Percentiles rank a stretch among this genome's conserved stretches.
These are phyloP conservation scores for Tuber magnatum DNA, from an alignment of 495 filamentous ascomycete species.

Conservation along the genomic window DNA sequence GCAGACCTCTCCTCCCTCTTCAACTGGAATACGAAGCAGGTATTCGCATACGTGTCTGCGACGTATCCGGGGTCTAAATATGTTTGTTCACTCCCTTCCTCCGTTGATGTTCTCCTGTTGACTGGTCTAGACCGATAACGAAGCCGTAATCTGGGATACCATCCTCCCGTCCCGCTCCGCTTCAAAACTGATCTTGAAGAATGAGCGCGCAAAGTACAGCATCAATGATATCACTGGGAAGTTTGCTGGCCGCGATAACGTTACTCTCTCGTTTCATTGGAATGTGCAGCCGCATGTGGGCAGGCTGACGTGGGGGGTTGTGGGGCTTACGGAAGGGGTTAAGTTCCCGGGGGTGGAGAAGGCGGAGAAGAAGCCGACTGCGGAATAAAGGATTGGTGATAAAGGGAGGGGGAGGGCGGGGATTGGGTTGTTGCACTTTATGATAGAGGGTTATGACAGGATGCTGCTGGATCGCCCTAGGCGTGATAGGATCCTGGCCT, in stretches of 20 bases:
- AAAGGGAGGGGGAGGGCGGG: background rate
- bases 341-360: constrained; percentile 19
- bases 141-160: constrained; percentile 89
- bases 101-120: background rate
- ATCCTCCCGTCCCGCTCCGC: constrained; percentile 65
- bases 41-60: constrained; percentile 63
- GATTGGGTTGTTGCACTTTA: background rate
- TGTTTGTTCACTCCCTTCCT: constrained; percentile 21
- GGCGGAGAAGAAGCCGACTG: constrained; percentile 1
- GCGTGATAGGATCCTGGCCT: background rate
- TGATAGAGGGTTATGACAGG: background rate
- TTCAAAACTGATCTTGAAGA: constrained; percentile 67
- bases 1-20: constrained; percentile 78
- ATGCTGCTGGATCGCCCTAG: background rate
- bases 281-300: constrained; percentile 99
- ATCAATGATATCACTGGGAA: constrained; percentile 79
- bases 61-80: constrained; percentile 39
- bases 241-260: constrained; percentile 62
- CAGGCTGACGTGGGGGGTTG: constrained; percentile 62
- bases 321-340: constrained; percentile 27
- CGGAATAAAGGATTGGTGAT: background rate
- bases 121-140: constrained; percentile 45
- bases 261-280: constrained; percentile 74
- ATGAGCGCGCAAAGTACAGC: constrained; percentile 86
- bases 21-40: constrained; percentile 99